These are phyloP conservation scores for Diplodia mutila DNA, from an alignment of 2,329 filamentous ascomycete genomes.

Conservation along the genomic window DNA sequence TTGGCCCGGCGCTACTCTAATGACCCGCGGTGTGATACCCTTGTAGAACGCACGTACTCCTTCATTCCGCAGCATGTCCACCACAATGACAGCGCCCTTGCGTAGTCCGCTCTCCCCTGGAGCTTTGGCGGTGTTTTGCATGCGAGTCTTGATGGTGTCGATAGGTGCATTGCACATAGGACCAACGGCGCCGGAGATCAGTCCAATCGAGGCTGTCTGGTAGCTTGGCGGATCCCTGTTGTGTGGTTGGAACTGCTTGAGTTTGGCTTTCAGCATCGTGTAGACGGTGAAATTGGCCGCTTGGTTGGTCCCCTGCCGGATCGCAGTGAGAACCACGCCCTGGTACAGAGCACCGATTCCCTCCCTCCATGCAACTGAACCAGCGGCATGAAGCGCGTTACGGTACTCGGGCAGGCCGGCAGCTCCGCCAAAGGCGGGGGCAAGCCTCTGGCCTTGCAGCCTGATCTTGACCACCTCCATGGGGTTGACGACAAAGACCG, in stretches of 20 bases:
- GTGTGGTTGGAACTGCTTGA: background rate
- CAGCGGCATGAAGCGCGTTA: background rate
- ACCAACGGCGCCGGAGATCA: background rate
- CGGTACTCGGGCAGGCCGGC: background rate
- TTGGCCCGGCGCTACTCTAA: conserved; percentile 4
- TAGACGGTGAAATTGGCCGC: conserved; percentile 15
- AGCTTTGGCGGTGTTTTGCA: background rate
- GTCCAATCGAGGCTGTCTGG: background rate
- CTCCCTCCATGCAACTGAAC: background rate
- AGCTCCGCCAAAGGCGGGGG: background rate
- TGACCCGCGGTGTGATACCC: conserved; percentile 2
- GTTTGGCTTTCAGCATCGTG: background rate
- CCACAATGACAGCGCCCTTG: background rate
- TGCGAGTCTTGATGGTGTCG: conserved; percentile 8
- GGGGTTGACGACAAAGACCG: background rate
- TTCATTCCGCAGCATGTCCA: background rate
- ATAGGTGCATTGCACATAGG: conserved; percentile 15
- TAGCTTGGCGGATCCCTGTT: background rate
- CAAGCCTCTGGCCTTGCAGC: background rate
- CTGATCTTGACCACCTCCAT: conserved; percentile 19
- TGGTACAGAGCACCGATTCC: background rate
- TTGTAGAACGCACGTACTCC: conserved; percentile 3
- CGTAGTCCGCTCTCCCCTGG: background rate
- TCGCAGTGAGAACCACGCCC: background rate
- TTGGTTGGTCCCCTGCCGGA: conserved; percentile 4